Percentiles rank a stretch among this genome's conserved stretches.
phyloP scores from a whole-genome alignment of 176 grass and related monocot species.

The Melocanna baccifera region DNA sequence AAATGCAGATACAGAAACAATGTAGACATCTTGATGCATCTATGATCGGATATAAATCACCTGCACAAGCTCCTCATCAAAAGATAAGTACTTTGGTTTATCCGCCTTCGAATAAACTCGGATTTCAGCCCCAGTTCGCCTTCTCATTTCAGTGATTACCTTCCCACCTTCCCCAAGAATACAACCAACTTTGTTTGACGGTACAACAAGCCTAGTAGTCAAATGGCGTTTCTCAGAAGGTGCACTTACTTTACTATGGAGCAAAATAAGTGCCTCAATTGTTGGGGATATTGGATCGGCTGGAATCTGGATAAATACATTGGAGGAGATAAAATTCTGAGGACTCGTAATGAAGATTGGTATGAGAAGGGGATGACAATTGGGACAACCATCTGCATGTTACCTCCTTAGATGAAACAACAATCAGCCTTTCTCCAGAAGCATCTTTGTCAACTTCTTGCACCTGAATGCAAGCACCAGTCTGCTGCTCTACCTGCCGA shows the following conservation, averaged over 20 bases:
- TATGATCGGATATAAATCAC: slow-evolving; percentile 49
- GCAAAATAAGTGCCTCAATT: slow-evolving; percentile 87
- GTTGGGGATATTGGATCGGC: slow-evolving; percentile 71
- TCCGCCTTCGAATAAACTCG: slow-evolving; percentile 86
- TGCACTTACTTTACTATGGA: slow-evolving; percentile 69
- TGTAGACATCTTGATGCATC: slow-evolving; percentile 13
- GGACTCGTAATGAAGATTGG: background rate
- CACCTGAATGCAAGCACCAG: slow-evolving; percentile 78
- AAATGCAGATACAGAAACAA: slow-evolving; percentile 23
- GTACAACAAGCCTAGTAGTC: slow-evolving; percentile 85
- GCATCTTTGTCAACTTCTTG: slow-evolving; percentile 66
- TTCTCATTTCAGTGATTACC: slow-evolving; percentile 95
- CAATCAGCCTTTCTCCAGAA: slow-evolving; percentile 74
- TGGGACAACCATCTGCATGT: slow-evolving; percentile 23
- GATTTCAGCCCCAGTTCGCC: slow-evolving; percentile 81
- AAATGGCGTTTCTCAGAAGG: slow-evolving; percentile 60
- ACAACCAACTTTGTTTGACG: slow-evolving; percentile 91
- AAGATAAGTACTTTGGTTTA: slow-evolving; percentile 81
- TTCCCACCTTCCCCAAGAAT: slow-evolving; percentile 90
- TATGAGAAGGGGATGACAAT: slow-evolving; percentile 13
- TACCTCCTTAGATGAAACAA: slow-evolving; percentile 93
- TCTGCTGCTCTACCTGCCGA: slow-evolving; percentile 79
- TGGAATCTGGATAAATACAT: slow-evolving; percentile 52
- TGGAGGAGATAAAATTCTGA: slow-evolving; percentile 25
- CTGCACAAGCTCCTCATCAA: slow-evolving; percentile 92